phyloP scores from a whole-genome alignment of 768 basidiomycete genomes.

The Coprinellus micaceus region DNA sequence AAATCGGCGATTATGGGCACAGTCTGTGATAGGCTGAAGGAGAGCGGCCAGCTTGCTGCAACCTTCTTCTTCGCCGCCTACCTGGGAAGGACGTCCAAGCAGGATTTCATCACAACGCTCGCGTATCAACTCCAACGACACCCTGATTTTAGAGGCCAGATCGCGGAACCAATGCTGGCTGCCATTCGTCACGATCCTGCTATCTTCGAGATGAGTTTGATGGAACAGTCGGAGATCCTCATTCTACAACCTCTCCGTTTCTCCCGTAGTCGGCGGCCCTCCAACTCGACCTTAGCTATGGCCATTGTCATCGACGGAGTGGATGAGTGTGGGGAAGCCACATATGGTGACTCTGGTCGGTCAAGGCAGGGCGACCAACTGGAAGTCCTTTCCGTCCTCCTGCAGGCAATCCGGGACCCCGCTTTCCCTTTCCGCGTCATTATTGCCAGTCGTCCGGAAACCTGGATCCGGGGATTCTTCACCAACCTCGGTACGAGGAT shows the following conservation, averaged over 20 bases:
- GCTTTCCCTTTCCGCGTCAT: background rate
- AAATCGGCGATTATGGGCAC: too few species aligned
- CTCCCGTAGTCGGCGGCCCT: too few species aligned
- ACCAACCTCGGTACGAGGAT: too few species aligned
- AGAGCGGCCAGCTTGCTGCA: too few species aligned
- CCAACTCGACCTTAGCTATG: background rate
- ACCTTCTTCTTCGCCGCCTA: too few species aligned
- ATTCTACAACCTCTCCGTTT: background rate
- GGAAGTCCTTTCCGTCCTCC: background rate
- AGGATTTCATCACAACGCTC: background rate
- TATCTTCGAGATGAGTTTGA: background rate
- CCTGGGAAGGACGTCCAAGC: too few species aligned
- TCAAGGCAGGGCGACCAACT: background rate
- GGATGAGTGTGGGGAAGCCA: background rate
- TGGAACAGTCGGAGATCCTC: background rate
- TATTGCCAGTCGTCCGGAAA: conserved; percentile 3
- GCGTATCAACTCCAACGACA: background rate
- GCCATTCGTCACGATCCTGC: background rate
- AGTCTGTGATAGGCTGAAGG: too few species aligned
- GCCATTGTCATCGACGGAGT: conserved; percentile 6
- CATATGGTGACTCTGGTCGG: background rate
- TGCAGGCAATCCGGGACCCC: background rate
- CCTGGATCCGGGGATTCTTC: background rate
- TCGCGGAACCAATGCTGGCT: background rate
- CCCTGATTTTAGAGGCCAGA: too few species aligned